Base-by-base conservation (phyloP, 2,329 filamentous ascomycete genomes). In the Aspergillus transmontanensis region DNA sequence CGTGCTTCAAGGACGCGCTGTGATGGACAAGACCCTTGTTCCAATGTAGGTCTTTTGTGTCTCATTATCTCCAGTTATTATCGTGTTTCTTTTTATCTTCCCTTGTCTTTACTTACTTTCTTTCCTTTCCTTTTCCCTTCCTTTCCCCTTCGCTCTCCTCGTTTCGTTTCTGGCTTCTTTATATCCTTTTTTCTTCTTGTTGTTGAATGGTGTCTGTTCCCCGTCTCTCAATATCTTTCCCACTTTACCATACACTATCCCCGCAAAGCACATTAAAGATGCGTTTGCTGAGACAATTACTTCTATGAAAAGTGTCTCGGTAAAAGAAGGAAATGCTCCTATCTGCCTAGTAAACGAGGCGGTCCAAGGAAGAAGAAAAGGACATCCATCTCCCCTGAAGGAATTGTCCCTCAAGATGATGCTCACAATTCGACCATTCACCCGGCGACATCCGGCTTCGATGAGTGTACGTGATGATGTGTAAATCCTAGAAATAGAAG, bases 361-460 rank as follows among this genome's bases (percentile, higher is more conserved):
- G 79, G 79, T n/a, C 79, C 78, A 23, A 73, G 78, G 34, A 80
- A 78, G 65, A 80, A 79, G 72, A 80, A 76, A 68, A 74, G 71
- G 61, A 32, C 64, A 26, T 70, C 73, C 1, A 55, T 60, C 12
- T 66, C 71, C 6, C 63, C 72, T 1, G 69, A 75, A 55, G 66
- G 55, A 14, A 65, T 66, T 28, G 58, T 63, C 12, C 68, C 53
- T 9, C 70, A 70, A 21, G 63, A 72, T 58, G 68, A 66, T 55
- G 43, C 65, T 43, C 64, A 68, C 48, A 71, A 71, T 54, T 60
- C 67, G n/a, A 60, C 61, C 11, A 60, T 71, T n/a, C 61, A 73
- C 12, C 68, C 72, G 12, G 63, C 64, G 12, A 54, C 62, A 12
- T 59, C 69, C 26, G 70, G 69, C 16, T 74, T 77, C 57, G 73